Conservation (phyloP, 2,329 filamentous ascomycete species). For the Epichloe brachyelytri region DNA sequence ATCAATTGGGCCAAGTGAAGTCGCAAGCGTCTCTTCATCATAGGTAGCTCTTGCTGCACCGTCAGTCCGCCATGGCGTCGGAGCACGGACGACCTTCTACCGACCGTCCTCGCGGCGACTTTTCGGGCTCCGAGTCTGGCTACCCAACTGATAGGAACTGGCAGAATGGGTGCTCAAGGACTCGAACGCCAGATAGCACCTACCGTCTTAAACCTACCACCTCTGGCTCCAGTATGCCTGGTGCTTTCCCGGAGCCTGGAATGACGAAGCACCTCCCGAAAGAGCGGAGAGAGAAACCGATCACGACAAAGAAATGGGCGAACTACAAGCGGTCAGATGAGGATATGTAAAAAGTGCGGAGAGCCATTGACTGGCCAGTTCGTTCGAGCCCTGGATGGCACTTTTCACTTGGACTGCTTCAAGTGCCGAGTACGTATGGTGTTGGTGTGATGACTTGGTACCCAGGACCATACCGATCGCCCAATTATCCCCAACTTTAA, state of each 20-base stretch:
- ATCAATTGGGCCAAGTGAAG: slow-evolving; percentile 11
- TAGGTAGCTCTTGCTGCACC: not conserved
- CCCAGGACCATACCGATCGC: not conserved
- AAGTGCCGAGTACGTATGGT: slow-evolving; percentile 66
- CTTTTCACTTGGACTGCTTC: slow-evolving; percentile 96
- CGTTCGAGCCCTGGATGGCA: slow-evolving; percentile 83
- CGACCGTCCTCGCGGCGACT: slow-evolving; percentile 23
- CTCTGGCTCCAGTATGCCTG: slow-evolving; percentile 21
- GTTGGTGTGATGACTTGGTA: not conserved
- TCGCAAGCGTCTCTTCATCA: slow-evolving; percentile 2
- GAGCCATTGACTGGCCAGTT: slow-evolving; percentile 88
- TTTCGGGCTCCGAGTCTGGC: slow-evolving; percentile 17
- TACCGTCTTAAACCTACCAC: slow-evolving; percentile 21
- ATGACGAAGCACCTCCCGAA: slow-evolving; percentile 30
- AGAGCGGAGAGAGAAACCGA: slow-evolving; percentile 44
- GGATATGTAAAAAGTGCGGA: slow-evolving; percentile 76
- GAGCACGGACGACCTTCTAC: slow-evolving; percentile 30
- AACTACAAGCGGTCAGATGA: slow-evolving; percentile 44
- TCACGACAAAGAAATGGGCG: slow-evolving; percentile 41
- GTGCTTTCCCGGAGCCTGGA: slow-evolving; percentile 17
- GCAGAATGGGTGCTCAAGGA: slow-evolving; percentile 21
- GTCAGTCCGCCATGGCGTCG: slow-evolving; percentile 27
- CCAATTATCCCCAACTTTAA: not conserved
- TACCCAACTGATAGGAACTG: slow-evolving; percentile 21
- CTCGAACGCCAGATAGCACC: slow-evolving; percentile 23